Evolutionary conservation across 176 grass and related monocot species (phyloP), one percentile per base, ranked within the genome.

Genomic region (Oryza punctata): DNA sequence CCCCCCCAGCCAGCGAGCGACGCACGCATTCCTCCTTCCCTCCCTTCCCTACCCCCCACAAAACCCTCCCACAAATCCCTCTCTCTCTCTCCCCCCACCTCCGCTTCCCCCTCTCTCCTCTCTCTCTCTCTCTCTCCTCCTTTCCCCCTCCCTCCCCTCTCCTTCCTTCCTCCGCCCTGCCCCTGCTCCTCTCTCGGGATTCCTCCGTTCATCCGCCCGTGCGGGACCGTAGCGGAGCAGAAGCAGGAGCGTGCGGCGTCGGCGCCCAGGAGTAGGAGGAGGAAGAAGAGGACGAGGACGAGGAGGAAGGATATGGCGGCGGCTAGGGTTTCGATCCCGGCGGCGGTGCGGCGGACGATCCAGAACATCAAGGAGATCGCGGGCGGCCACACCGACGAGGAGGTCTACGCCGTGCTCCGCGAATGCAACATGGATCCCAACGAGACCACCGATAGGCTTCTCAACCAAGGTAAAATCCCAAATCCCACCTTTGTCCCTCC

Each of bases 391-490:
- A 90, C 71, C 76, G 96, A 98, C 63, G 93, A 98, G 77, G 96
- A 98, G 78, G 87, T 98, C 80, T 98, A 98, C 65, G 96, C 89
- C 81, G 89, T 91, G 89, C 92, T 95, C 76, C 86, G 90, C 70
- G 96, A 98, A 69, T 98, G 96, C 91, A 77, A 78, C 75, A 98
- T 93, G 96, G 96, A 98, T 91, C 93, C 96, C 63, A 95, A 98
- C 91, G 93, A 98, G 82, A 91, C 96, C 41, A 47, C 76, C 27
- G 91, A 98, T 85, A 95, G 91, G 91, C 91, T 98, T 54, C 92
- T 98, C 67, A 80, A 83, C 73, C 87, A 95, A 95, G 96, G 96
- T 98, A 70, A 23, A 70, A 23, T 19, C 69, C 18, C 52, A n/a
- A 40, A 15, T 30, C 11, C 32, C 32, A 33, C 4, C 21, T n/a